These are phyloP conservation scores for Paratinospora sagittata DNA, from an alignment of 164 flowering plant genomes.

Conservation along the genomic window DNA sequence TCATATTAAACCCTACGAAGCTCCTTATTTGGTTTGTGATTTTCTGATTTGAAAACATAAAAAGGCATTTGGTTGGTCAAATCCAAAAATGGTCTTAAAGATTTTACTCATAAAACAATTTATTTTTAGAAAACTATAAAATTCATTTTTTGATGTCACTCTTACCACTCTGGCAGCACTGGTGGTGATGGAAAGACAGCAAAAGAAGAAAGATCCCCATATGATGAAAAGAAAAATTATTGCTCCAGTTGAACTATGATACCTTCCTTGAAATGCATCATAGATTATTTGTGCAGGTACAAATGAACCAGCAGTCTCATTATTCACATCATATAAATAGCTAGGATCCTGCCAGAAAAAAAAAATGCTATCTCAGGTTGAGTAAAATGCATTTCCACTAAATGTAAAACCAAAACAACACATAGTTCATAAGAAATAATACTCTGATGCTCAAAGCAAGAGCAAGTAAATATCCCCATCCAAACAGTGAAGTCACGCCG, in stretches of 20 bases:
- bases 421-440: background rate
- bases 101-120: too few species aligned
- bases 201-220: constrained; percentile 77
- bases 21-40: too few species aligned
- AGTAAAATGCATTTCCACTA: background rate
- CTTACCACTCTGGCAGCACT: constrained; percentile 50
- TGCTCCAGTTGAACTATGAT: constrained; percentile 49
- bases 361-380: background rate
- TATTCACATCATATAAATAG: constrained; percentile 46
- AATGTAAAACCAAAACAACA: too few species aligned
- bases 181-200: constrained; percentile 71
- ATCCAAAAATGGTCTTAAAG: too few species aligned
- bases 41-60: too few species aligned
- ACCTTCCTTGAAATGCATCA: too few species aligned
- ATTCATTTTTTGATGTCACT: too few species aligned
- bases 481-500: constrained; percentile 54
- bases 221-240: constrained; percentile 50
- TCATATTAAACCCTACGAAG: too few species aligned
- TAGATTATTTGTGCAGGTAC: too few species aligned
- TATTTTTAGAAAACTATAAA: too few species aligned
- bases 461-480: constrained; percentile 70
- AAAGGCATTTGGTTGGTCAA: too few species aligned
- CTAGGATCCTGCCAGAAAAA: constrained; percentile 45
- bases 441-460: constrained; percentile 81
- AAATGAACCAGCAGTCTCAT: too few species aligned